Evolutionary conservation across 164 flowering plant species (phyloP).

Genomic region (Echeveria elegans): DNA sequence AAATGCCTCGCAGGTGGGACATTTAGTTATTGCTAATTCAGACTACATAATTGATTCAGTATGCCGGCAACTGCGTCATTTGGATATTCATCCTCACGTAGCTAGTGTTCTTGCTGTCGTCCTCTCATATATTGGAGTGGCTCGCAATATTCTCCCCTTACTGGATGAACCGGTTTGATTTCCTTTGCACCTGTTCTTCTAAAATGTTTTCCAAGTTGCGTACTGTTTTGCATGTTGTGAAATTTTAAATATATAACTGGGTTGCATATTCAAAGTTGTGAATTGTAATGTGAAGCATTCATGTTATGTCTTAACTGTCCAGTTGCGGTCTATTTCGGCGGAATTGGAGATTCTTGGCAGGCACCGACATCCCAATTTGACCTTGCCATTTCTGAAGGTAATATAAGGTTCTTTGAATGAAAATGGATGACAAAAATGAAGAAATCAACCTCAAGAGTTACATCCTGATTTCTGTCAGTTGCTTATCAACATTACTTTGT

Average conservation of each 20-base stretch:
- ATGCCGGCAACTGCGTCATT: conserved; percentile 78
- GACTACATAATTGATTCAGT: conserved; percentile 89
- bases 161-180: conserved; percentile 85
- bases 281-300: background rate
- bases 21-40: conserved; percentile 72
- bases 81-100: conserved; percentile 83
- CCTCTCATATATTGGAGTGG: conserved; percentile 89
- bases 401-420: background rate
- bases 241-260: background rate
- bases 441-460: background rate
- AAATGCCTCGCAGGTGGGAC: conserved; percentile 62
- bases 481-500: conserved; percentile 7
- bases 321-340: conserved; percentile 77
- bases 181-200: conserved; percentile 2
- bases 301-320: conserved; percentile 10
- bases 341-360: conserved; percentile 94
- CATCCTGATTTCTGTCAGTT: conserved; percentile 6
- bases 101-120: conserved; percentile 79
- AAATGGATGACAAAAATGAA: background rate
- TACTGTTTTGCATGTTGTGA: background rate
- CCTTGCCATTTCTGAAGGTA: conserved; percentile 82
- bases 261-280: background rate
- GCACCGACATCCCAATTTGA: conserved; percentile 76
- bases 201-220: background rate
- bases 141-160: conserved; percentile 73